These are phyloP conservation scores for Vigna reflexopilosa DNA, from an alignment of 306 rosid species.

Conservation along the genomic window DNA sequence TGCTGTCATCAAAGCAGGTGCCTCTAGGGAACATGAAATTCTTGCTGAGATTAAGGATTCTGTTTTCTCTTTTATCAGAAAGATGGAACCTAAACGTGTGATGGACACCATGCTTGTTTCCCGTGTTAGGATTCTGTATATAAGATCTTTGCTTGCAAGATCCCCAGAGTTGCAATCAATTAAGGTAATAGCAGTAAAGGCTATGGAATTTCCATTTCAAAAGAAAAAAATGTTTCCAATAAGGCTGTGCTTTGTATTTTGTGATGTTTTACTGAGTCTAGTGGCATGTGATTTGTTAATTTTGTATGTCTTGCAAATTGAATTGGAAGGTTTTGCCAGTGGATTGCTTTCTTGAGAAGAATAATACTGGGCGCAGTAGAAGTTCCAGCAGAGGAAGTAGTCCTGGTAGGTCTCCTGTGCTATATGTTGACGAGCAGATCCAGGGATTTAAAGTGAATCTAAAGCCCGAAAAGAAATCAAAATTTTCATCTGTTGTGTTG, in stretches of 20 bases:
- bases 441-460: slow-evolving; percentile 91
- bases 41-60: slow-evolving; percentile 97
- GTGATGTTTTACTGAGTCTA: slow-evolving; percentile 27
- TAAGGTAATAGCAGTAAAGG: slow-evolving; percentile 64
- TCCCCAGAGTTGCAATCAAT: slow-evolving; percentile 97
- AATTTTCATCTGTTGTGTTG: slow-evolving; percentile 93
- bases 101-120: slow-evolving; percentile 99
- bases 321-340: slow-evolving; percentile 77
- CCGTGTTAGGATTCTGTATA: slow-evolving; percentile 93
- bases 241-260: slow-evolving; percentile 18
- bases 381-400: slow-evolving; percentile 92
- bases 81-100: slow-evolving; percentile 95
- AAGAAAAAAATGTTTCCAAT: slow-evolving; percentile 11
- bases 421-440: slow-evolving; percentile 76
- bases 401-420: slow-evolving; percentile 92
- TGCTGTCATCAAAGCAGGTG: slow-evolving; percentile 98
- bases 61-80: slow-evolving; percentile 88
- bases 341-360: slow-evolving; percentile 90
- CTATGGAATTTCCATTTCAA: slow-evolving; percentile 18
- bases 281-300: slow-evolving; percentile 44
- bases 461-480: slow-evolving; percentile 91
- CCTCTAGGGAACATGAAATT: slow-evolving; percentile 98
- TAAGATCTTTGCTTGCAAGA: slow-evolving; percentile 94
- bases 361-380: slow-evolving; percentile 80
- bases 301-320: slow-evolving; percentile 40